phyloP scores from a whole-genome alignment of 2,329 filamentous ascomycete genomes.

The Coniochaeta sp. region DNA sequence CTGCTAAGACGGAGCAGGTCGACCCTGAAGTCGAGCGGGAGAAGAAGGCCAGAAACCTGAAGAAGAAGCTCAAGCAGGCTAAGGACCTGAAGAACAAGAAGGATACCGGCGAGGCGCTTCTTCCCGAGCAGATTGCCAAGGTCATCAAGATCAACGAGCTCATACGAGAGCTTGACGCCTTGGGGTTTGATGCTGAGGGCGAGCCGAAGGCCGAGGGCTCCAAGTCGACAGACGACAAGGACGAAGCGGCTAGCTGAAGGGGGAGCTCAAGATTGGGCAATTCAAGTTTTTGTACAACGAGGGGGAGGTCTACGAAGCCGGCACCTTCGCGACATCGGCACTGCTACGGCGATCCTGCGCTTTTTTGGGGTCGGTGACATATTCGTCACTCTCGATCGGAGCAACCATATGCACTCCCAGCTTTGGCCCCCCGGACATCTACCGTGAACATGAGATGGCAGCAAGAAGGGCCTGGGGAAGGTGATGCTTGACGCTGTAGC shows the following conservation, averaged over 20 bases:
- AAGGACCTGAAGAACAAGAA: conserved; percentile 87
- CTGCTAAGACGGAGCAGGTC: conserved; percentile 23
- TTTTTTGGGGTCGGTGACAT: not conserved
- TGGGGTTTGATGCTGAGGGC: conserved; percentile 78
- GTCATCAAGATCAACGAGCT: conserved; percentile 96
- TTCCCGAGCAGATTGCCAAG: conserved; percentile 95
- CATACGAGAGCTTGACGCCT: conserved; percentile 73
- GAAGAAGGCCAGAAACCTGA: conserved; percentile 85
- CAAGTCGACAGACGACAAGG: not conserved
- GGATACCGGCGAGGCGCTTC: conserved; percentile 70
- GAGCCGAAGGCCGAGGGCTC: conserved; percentile 37
- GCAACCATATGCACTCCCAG: not conserved
- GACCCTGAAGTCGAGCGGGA: conserved; percentile 74
- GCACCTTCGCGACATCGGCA: not conserved
- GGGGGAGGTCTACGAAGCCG: not conserved
- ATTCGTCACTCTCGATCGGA: not conserved
- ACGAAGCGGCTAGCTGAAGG: not conserved
- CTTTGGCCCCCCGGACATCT: not conserved
- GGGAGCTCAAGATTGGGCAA: not conserved
- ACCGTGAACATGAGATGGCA: not conserved
- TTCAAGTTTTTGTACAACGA: not conserved
- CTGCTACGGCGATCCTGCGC: not conserved
- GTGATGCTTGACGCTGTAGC: too few species aligned
- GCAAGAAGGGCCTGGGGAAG: too few species aligned
- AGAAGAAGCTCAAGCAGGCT: conserved; percentile 93